These are phyloP conservation scores for Domatiomyces catenatus DNA, from an alignment of 2,329 filamentous ascomycete species.

Conservation along the genomic window DNA sequence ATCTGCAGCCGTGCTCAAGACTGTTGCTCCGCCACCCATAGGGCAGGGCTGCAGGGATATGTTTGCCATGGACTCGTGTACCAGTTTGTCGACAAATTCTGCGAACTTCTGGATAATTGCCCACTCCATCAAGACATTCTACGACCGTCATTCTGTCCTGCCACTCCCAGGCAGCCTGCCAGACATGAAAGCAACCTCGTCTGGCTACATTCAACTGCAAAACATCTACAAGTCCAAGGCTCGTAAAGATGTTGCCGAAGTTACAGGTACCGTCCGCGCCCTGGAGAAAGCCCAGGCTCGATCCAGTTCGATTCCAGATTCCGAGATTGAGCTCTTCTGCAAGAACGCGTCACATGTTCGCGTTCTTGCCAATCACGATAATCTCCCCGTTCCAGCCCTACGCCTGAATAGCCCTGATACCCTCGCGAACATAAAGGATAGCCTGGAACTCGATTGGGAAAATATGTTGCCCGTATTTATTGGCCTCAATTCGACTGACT, in stretches of 20 bases:
- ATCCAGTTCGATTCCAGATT: conserved; percentile 40
- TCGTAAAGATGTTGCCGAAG: conserved; percentile 59
- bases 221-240: conserved; percentile 88
- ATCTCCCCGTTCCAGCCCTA: conserved; percentile 16
- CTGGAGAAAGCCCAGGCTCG: conserved; percentile 35
- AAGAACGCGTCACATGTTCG: conserved; percentile 91
- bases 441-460: conserved; percentile 33
- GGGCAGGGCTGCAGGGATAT: conserved; percentile 59
- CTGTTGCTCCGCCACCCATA: conserved; percentile 54
- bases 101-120: conserved; percentile 82
- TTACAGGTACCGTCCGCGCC: conserved; percentile 48
- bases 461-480: conserved; percentile 55
- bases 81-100: conserved; percentile 30
- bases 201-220: conserved; percentile 77
- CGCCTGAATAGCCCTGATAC: conserved; percentile 4
- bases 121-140: conserved; percentile 62
- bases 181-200: conserved; percentile 93
- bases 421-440: conserved; percentile 5
- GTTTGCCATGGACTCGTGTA: conserved; percentile 53
- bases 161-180: conserved; percentile 77
- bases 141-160: conserved; percentile 54
- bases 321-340: conserved; percentile 81
- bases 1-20: conserved; percentile 70
- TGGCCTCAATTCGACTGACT: conserved; percentile 36
- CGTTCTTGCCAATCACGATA: conserved; percentile 52